Base-by-base conservation (phyloP, 495 filamentous ascomycete genomes). In the Penicillium cosmopolitanum region DNA sequence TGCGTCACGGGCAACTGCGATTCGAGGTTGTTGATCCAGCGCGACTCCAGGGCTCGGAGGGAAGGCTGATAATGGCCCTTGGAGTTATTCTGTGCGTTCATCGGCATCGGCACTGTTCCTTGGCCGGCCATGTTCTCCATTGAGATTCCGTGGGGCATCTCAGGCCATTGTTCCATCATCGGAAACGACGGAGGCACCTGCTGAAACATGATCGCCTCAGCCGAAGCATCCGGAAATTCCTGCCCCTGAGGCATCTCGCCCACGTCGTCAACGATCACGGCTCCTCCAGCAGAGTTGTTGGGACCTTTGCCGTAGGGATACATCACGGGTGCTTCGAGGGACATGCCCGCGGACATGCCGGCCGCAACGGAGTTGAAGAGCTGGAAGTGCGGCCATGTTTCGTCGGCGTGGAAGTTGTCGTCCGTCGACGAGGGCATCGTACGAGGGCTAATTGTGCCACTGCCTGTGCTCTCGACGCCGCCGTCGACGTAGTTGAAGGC, bases 341-440 rank as follows among this genome's bases (percentile, higher is more conserved):
- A 69, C 62, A 79, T 72, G 21, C 63, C 69, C 13, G 68, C 62
- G 21, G 74, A 69, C 62, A 79, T 72, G 21, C 63, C 69, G 10
- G 68, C 62, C 18, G 69, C 64, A 31, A 75, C 67, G 33, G 73
- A 63, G 63, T 74, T 73, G 68, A 74, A 73, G 34, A 80, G 57
- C 28, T 76, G 76, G 44, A 76, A 77, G 3, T 73, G 75, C 28
- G 73, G 70, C 76, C 76, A 80, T 44, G 71, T 65, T 55, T 79
- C 75, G 50, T 80, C 74, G 46, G 72, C 47, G 36, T 74, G 76
- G 46, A 75, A 77, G 58, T 77, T 77, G 57, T 80, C 77, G 53
- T 80, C 77, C 51, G 73, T 61, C 33, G 76, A 74, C n/a, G 73
- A 76, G 23, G 74, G 76, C n/a, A 77, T 56, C 2, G 76, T 78